Conservation (phyloP, 2,329 filamentous ascomycete genomes). For the Lizonia empirigonia region DNA sequence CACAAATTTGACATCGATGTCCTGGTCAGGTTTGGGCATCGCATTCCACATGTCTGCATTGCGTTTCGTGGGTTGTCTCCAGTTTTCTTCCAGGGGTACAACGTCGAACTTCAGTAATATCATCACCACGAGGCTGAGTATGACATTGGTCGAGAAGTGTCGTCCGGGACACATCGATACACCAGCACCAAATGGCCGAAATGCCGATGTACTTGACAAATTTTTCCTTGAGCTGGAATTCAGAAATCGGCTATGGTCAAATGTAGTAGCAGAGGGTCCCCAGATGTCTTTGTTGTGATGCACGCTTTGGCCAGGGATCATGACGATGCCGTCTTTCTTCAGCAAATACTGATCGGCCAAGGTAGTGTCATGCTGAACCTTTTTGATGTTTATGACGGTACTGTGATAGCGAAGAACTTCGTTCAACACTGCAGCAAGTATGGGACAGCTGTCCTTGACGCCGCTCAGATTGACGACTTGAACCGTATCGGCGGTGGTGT, state of each 20-base stretch:
- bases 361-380: constrained; percentile 46
- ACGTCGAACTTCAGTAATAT: constrained; percentile 45
- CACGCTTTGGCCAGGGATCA: constrained; percentile 44
- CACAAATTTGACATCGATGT: constrained; percentile 26
- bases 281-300: constrained; percentile 42
- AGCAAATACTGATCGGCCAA: constrained; percentile 43
- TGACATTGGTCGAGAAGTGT: constrained; percentile 47
- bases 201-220: constrained; percentile 33
- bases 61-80: constrained; percentile 29
- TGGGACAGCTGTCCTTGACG: constrained; percentile 47
- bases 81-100: constrained; percentile 23
- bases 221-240: constrained; percentile 17
- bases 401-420: constrained; percentile 51
- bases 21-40: constrained; percentile 39
- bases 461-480: constrained; percentile 38
- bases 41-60: constrained; percentile 41
- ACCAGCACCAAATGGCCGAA: constrained; percentile 46
- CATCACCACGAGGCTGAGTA: constrained; percentile 42
- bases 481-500: constrained; percentile 5
- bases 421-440: constrained; percentile 50
- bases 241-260: constrained; percentile 45
- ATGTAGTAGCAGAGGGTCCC: constrained; percentile 39
- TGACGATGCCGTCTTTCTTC: constrained; percentile 44
- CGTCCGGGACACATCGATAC: constrained; percentile 46
- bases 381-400: constrained; percentile 47